A percentile compares a stretch with the other conserved stretches of the same genome.
phyloP scores from a whole-genome alignment of 176 grass and related monocot genomes.

The Cenchrus americanus region DNA sequence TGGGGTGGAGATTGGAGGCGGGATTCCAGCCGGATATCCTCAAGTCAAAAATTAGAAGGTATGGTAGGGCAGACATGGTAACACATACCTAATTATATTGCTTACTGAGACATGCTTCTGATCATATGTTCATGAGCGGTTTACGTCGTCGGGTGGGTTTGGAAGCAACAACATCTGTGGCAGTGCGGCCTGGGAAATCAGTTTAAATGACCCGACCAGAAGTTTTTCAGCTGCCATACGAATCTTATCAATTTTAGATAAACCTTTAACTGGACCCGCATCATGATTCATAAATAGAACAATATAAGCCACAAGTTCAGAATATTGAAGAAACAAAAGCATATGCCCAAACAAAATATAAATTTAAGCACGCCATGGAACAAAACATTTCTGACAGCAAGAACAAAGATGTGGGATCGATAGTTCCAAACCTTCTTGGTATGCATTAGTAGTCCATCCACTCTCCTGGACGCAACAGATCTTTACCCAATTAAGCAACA shows the following conservation, averaged over 20 bases:
- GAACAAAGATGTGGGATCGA: background rate
- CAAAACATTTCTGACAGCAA: background rate
- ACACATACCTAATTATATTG: too few species aligned
- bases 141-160: too few species aligned
- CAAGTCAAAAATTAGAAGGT: too few species aligned
- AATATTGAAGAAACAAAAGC: background rate
- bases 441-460: constrained; percentile 98
- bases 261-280: constrained; percentile 60
- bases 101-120: too few species aligned
- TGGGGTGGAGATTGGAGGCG: too few species aligned
- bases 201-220: constrained; percentile 52
- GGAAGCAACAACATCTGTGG: too few species aligned
- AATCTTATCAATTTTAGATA: constrained; percentile 94
- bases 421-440: constrained; percentile 75
- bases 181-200: too few species aligned
- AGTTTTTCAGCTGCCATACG: constrained; percentile 80
- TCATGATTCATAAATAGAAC: background rate
- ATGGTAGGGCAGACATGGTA: too few species aligned
- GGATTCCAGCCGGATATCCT: too few species aligned
- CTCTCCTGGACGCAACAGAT: too few species aligned
- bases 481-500: too few species aligned
- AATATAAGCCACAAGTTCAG: background rate
- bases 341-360: background rate
- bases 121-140: too few species aligned
- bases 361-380: background rate